Base-by-base conservation (phyloP, 2,329 filamentous ascomycete species). In the Paraconiothyrium brasiliense region DNA sequence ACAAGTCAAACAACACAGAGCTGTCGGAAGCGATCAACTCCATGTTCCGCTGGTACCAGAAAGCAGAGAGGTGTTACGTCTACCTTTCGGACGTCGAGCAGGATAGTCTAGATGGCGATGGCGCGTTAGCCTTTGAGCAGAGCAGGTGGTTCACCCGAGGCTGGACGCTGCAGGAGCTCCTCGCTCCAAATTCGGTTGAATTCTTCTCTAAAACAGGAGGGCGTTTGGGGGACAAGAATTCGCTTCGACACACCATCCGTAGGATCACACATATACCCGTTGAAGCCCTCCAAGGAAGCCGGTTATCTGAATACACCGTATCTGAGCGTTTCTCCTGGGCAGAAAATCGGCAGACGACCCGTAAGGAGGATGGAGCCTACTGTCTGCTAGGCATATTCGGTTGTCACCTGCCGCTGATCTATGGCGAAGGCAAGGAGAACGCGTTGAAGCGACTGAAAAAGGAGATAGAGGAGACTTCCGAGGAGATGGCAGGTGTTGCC, bases 391-490 rank as follows among this genome's bases (percentile, higher is more conserved):
- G 62, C 7, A 57, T 65, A 4, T 65, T 65, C 35, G 46, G 54
- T 27, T 22, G 52, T 35, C 24, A 34, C 39, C 46, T 65, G 48
- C 51, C 62, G 5, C 60, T 60, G 3, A 58, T 68, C 3, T 74
- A 74, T 58, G 70, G 71, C 39, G 72, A 71, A 62, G 67, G 69
- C 5, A 32, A 37, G 30, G 39, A 66, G 20, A 56, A 62, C 2
- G 67, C 66, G 11, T 65, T 68, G 11, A 44, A 14, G 4, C 22
- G 54, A 13, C 54, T 56, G n/a, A 22, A 47, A 11, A 56, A 56
- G 24, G 16, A 34, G 41, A 24, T 54, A 16, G 2, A 54, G 3
- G 50, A 8, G 34, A 16, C 49, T 37, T 52, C 30, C 30, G 27
- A 37, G 9, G 49, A 37, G 16, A 39, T n/a, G n/a, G n/a, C n/a